Base-by-base conservation (phyloP, 768 basidiomycete species). In the Suillus lakei region DNA sequence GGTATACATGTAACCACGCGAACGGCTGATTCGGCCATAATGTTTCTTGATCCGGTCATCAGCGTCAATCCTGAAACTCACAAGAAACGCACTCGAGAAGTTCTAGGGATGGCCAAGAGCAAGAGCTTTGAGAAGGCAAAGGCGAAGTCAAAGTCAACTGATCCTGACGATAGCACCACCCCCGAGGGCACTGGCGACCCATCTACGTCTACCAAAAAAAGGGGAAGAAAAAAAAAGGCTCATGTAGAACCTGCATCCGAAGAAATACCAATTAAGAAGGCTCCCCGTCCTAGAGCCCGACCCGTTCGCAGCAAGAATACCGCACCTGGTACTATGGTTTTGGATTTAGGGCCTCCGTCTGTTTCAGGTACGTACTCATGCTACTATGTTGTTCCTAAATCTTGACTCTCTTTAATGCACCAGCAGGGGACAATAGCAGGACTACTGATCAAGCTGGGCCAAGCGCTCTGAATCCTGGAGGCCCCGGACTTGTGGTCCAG, bases 21-120 rank as follows among this genome's bases (percentile, higher is more conserved):
- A 46, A 69, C 48, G 38, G 64, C 51, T 54, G 60, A 53, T 46
- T 44, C 70, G 23, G 62, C 64, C 23, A 61, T 32, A 68, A 30
- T 70, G 58, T 78, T 77, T 64, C 76, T 78, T 26, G 76, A 77
- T 34, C 76, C 76, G 1, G 64, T 78, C 48, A 68, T 77, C 16
- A 70, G 61, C 60, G 66, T 69, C 26, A 64, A 69, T 54, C 66
- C 70, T 43, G 60, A 65, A 8, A 54, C 61, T 38, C 65, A 66
- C 34, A 60, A 61, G 64, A 26, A 55, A 58, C 68, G 55, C 54
- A 65, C 58, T 39, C 69, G 61, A 50, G 55, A 32, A 15, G 61
- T 23, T 16, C 51, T 65, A n/a, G 66, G 63, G 8, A 63, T 43
- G 41, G 28, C 30, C 4, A 64, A 63, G 30, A 28, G 63, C 39